Percentiles rank a stretch among this genome's conserved stretches.
Conservation (phyloP, 2,329 filamentous ascomycete genomes). For the Leptographium radiaticola region DNA sequence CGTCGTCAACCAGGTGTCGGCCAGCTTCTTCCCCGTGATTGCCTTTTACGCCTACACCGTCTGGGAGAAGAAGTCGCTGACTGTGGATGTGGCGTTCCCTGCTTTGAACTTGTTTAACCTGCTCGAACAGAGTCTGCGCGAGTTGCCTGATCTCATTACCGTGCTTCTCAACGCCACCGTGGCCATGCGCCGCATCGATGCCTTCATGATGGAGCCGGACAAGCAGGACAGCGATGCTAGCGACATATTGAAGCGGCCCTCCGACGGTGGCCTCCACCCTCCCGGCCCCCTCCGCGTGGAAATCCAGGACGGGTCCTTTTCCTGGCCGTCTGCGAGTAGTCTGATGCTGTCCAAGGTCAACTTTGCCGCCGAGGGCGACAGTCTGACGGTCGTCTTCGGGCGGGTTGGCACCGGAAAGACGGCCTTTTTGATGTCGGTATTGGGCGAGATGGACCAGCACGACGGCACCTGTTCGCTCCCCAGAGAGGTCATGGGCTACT, state of each 20-base stretch:
- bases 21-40: conserved; percentile 63
- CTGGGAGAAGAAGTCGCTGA: conserved; percentile 51
- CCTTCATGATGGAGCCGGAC: conserved; percentile 77
- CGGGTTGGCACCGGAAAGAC: conserved; percentile 50
- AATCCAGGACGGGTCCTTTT: conserved; percentile 56
- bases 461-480: conserved; percentile 34
- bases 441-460: conserved; percentile 54
- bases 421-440: conserved; percentile 42
- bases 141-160: conserved; percentile 63
- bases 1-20: conserved; percentile 58
- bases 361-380: conserved; percentile 29
- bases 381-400: conserved; percentile 43
- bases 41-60: conserved; percentile 74
- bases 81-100: conserved; percentile 75
- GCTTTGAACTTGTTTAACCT: conserved; percentile 70
- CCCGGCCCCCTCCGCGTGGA: conserved; percentile 27
- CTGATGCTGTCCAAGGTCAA: conserved; percentile 35
- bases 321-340: conserved; percentile 58
- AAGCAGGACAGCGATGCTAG: conserved; percentile 36
- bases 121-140: conserved; percentile 59
- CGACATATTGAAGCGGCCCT: conserved; percentile 7
- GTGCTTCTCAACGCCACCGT: conserved; percentile 71
- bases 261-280: conserved; percentile 1
- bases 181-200: conserved; percentile 67
- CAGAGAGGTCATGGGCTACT: conserved; percentile 38